Percentiles rank a stretch among this genome's conserved stretches.
Evolutionary conservation across 176 grass and related monocot species (phyloP).

Genomic region (Musa schizocarpa): DNA sequence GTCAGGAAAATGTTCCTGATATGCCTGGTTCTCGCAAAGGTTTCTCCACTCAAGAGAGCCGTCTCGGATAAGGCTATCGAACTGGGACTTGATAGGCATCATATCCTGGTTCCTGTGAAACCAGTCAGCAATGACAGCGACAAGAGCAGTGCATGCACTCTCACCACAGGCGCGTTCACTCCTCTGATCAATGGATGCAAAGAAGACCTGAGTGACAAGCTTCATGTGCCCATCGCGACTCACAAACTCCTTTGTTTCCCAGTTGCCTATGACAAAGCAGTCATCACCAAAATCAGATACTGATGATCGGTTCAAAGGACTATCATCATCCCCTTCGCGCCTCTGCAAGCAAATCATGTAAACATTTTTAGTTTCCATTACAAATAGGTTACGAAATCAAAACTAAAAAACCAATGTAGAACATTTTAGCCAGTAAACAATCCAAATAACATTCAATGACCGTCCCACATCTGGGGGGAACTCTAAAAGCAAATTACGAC

Average conservation of each 20-base stretch:
- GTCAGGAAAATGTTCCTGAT: constrained; percentile 65
- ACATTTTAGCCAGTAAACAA: background rate
- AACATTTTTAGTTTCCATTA: constrained; percentile 18
- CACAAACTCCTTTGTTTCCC: constrained; percentile 61
- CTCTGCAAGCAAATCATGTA: constrained; percentile 39
- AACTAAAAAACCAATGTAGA: constrained; percentile 1
- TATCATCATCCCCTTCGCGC: constrained; percentile 31
- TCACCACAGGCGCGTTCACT: constrained; percentile 77
- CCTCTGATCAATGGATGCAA: constrained; percentile 93
- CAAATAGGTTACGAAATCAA: background rate
- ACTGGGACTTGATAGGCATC: constrained; percentile 82
- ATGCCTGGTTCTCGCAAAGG: constrained; percentile 65
- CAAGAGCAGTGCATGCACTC: constrained; percentile 88
- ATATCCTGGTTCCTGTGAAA: constrained; percentile 58
- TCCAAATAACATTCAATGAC: background rate
- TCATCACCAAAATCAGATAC: constrained; percentile 78
- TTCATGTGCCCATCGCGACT: constrained; percentile 79
- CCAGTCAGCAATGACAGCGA: constrained; percentile 86
- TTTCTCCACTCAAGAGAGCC: constrained; percentile 92
- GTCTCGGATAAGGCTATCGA: constrained; percentile 84
- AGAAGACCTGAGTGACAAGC: constrained; percentile 68
- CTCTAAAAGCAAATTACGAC: background rate
- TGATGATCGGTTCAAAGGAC: constrained; percentile 36
- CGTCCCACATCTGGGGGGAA: background rate
- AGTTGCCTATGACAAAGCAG: constrained; percentile 78